Percentiles rank a stretch among this genome's conserved stretches.
Conservation (phyloP, 139 green algal genomes). For the Nannochloris sp. region DNA sequence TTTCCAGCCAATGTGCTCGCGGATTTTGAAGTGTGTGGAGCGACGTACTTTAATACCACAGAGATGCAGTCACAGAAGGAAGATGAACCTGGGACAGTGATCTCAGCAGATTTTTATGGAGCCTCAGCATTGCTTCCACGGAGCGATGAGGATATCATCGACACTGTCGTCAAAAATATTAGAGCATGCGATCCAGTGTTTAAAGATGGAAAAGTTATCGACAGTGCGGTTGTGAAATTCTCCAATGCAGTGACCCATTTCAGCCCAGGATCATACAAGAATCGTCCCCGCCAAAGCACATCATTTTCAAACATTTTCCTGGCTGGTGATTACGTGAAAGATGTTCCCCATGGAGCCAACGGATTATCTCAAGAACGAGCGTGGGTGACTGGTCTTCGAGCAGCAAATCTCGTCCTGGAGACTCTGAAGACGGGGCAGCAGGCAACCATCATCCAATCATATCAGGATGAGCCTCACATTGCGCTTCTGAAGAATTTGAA, state of each 20-base stretch:
- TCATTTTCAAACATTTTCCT: slow-evolving; percentile 62
- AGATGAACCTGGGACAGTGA: slow-evolving; percentile 58
- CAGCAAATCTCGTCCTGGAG: slow-evolving; percentile 64
- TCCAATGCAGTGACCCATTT: slow-evolving; percentile 82
- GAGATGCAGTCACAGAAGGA: slow-evolving; percentile 81
- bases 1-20: slow-evolving; percentile 76
- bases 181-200: slow-evolving; percentile 66
- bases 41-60: slow-evolving; percentile 83
- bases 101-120: slow-evolving; percentile 80
- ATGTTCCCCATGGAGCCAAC: slow-evolving; percentile 65
- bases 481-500: slow-evolving; percentile 34
- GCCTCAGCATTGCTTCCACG: slow-evolving; percentile 66
- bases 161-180: slow-evolving; percentile 52
- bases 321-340: slow-evolving; percentile 81
- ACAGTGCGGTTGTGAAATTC: slow-evolving; percentile 61
- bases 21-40: slow-evolving; percentile 66
- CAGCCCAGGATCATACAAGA: slow-evolving; percentile 47
- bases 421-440: slow-evolving; percentile 32
- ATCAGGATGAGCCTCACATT: slow-evolving; percentile 78
- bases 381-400: slow-evolving; percentile 69
- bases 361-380: slow-evolving; percentile 71
- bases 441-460: slow-evolving; percentile 33
- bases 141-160: slow-evolving; percentile 62
- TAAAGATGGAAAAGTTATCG: slow-evolving; percentile 41
- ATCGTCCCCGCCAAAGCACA: slow-evolving; percentile 57